Evolutionary conservation across 129 eudicot genomes (phyloP), one percentile per base, ranked within the genome.

Genomic region (Lonicera japonica): DNA sequence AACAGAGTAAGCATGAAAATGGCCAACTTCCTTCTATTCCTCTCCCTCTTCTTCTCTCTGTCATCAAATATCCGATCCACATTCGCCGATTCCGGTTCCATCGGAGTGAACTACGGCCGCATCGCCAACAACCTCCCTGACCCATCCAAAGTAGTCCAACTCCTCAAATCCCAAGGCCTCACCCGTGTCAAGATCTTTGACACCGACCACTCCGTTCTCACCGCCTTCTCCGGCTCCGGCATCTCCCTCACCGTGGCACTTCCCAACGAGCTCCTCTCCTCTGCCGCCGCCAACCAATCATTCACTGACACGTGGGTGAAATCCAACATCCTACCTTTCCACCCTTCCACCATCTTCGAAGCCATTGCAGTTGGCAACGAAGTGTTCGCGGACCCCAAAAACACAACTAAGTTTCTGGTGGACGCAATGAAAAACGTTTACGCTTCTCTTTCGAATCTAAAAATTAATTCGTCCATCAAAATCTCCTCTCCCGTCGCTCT

Each of bases 301-400:
- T 94, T 66, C 70, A 88, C 99, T 5, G 99, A 94, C 63, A 16
- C 65, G 16, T 94, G 96, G 96, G 70, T 94, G 7, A 59, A 76
- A 54, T 60, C 86, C 39, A 83, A 85, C 41, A 77, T 94, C 25
- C 60, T 88, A 13, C 77, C 95, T 0, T 80, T 72, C 73, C 47
- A 82, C 41, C 96, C 96, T 2, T 36, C 65, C 7, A 82, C 95
- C 14, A 25, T 50, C 0, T 78, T 94, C 45, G 86, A 81, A 15
- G 86, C 96, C 22, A 85, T 94, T 18, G 87, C 95, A 7, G 95
- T 94, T 10, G 99, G 99, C 0, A 94, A 94, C 6, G 99, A 94
- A 63, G 99, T 94, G 0, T 88, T 88, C 55, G 84, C 63, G 1
- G 88, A 80, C 70, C 89, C 96, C 5, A 45, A 69, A 4, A 88